phyloP scores from a whole-genome alignment of 2,329 filamentous ascomycete species.

The Fusarium napiforme region DNA sequence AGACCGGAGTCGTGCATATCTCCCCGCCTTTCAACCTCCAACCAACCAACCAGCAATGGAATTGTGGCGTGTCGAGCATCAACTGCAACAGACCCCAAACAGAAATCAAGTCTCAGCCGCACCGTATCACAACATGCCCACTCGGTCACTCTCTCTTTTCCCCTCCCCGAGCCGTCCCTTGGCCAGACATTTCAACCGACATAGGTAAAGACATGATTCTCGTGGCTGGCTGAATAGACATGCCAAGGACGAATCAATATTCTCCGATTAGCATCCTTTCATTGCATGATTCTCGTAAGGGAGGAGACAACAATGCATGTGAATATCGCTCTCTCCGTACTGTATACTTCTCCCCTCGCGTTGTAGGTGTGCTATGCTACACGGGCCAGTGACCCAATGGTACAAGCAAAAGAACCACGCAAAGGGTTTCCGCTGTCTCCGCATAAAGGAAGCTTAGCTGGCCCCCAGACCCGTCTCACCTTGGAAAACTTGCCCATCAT shows the following conservation, averaged over 20 bases:
- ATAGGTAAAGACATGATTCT: not conserved
- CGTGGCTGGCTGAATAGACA: conserved; percentile 29
- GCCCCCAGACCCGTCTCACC: conserved; percentile 7
- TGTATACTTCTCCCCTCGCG: not conserved
- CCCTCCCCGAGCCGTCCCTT: not conserved
- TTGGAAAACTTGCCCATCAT: not conserved
- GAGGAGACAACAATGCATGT: not conserved
- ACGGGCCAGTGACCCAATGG: not conserved
- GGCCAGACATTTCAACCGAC: not conserved
- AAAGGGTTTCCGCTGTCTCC: not conserved
- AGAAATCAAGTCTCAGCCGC: not conserved
- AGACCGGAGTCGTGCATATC: conserved; percentile 8
- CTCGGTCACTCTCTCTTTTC: not conserved
- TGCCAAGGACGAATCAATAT: conserved; percentile 15
- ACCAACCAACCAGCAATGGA: not conserved
- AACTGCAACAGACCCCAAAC: conserved; percentile 6
- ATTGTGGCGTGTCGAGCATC: conserved; percentile 19
- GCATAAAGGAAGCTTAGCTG: conserved; percentile 25
- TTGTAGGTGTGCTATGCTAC: conserved; percentile 13
- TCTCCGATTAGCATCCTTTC: conserved; percentile 6
- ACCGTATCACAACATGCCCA: not conserved
- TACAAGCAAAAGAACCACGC: not conserved
- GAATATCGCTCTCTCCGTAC: not conserved
- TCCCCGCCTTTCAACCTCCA: not conserved
- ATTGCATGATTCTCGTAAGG: not conserved